Evolutionary conservation across 176 grass and related monocot genomes (phyloP).

Genomic region (Oryza glumipatula): DNA sequence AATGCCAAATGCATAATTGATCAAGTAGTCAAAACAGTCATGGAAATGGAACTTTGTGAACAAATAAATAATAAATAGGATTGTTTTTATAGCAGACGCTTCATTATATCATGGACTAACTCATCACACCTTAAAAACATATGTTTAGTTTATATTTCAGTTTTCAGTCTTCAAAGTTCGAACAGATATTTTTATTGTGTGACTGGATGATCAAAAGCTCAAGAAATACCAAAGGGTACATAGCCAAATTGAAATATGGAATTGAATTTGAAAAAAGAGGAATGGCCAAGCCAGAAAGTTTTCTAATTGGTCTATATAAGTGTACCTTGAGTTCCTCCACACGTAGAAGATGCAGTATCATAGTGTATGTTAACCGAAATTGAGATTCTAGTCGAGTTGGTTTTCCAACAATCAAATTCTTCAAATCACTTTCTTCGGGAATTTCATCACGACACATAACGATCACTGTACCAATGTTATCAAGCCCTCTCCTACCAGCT

Average conservation of each 20-base stretch:
- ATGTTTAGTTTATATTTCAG: background rate
- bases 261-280: background rate
- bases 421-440: conserved; percentile 95
- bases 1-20: conserved; percentile 20
- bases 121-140: background rate
- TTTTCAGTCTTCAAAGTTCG: conserved; percentile 35
- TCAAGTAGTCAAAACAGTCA: conserved; percentile 6
- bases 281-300: conserved; percentile 19
- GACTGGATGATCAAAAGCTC: background rate
- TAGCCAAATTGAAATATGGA: conserved; percentile 26
- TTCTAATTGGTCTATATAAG: background rate
- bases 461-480: conserved; percentile 95
- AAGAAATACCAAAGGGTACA: conserved; percentile 13
- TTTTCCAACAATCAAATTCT: conserved; percentile 92
- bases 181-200: conserved; percentile 24
- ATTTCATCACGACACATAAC: conserved; percentile 97
- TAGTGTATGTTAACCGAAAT: conserved; percentile 92
- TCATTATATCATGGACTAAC: background rate
- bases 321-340: conserved; percentile 95
- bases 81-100: background rate
- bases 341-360: conserved; percentile 98
- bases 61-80: background rate
- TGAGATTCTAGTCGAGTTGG: conserved; percentile 87
- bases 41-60: background rate
- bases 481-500: conserved; percentile 94